These are phyloP conservation scores for Potentilla sterilis DNA, from an alignment of 306 rosid species.

Conservation along the genomic window DNA sequence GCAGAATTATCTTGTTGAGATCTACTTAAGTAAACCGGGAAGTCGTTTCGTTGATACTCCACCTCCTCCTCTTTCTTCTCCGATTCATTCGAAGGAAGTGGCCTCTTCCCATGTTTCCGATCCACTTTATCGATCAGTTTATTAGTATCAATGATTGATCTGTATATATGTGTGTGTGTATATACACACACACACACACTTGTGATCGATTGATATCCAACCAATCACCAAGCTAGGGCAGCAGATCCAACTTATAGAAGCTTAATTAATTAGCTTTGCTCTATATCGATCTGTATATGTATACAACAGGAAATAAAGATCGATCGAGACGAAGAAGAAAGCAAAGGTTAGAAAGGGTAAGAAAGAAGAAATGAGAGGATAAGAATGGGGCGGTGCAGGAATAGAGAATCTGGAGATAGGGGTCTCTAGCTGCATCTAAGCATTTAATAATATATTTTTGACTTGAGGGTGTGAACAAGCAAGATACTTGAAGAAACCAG, in stretches of 20 bases:
- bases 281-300: not conserved
- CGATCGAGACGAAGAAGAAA: not conserved
- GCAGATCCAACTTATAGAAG: not conserved
- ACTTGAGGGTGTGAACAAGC: constrained; percentile 13
- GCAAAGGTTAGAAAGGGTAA: not conserved
- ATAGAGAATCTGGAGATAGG: constrained; percentile 2
- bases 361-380: not conserved
- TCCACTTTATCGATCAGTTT: constrained; percentile 29
- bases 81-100: constrained; percentile 41
- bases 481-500: not conserved
- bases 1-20: constrained; percentile 71
- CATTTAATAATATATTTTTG: not conserved
- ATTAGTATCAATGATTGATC: not conserved
- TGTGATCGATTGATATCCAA: not conserved
- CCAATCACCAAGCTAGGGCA: constrained; percentile 6
- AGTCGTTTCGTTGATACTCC: constrained; percentile 22
- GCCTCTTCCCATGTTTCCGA: constrained; percentile 48
- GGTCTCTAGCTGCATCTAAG: not conserved
- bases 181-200: too few relatives aligned
- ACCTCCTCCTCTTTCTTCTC: constrained; percentile 55
- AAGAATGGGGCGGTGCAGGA: constrained; percentile 7
- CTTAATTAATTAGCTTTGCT: not conserved
- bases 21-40: constrained; percentile 70
- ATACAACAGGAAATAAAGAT: constrained; percentile 2
- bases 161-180: not conserved